Percentiles rank a stretch among this genome's conserved stretches.
These are phyloP conservation scores for Orychophragmus violaceus DNA, from an alignment of 345 rosid genomes.

Conservation along the genomic window DNA sequence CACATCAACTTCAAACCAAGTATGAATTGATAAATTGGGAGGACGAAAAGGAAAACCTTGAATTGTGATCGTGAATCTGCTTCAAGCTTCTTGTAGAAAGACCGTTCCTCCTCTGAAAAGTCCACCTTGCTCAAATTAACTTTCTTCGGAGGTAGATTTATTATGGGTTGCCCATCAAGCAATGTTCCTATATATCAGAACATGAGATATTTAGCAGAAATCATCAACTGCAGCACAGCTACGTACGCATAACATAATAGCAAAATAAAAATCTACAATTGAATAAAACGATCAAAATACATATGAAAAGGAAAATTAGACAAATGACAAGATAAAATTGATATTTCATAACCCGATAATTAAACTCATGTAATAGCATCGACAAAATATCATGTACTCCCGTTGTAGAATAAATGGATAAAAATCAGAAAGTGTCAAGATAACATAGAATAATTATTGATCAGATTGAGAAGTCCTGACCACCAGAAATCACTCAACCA, in stretches of 20 bases:
- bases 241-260: no score
- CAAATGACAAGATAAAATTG: not conserved
- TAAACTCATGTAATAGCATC: not conserved
- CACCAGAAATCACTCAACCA: conserved; percentile 19
- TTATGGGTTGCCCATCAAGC: conserved; percentile 81
- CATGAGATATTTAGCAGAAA: conserved; percentile 17
- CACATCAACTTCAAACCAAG: conserved; percentile 2
- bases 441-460: conserved; percentile 15
- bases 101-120: conserved; percentile 78
- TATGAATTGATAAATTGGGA: not conserved
- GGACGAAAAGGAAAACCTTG: conserved; percentile 49
- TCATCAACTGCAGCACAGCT: conserved; percentile 2
- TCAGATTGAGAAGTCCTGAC: conserved; percentile 18
- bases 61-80: conserved; percentile 71
- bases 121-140: conserved; percentile 57
- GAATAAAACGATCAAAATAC: not conserved
- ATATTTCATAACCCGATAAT: not conserved
- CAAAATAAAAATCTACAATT: not conserved
- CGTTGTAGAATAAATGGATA: not conserved
- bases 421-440: conserved; percentile 7
- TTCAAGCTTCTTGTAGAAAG: conserved; percentile 78
- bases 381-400: no score
- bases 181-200: conserved; percentile 58
- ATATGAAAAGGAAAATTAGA: not conserved
- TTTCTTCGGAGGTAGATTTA: conserved; percentile 73